Conservation (phyloP, 176 grass and related monocot genomes). For the Urochloa ruziziensis region DNA sequence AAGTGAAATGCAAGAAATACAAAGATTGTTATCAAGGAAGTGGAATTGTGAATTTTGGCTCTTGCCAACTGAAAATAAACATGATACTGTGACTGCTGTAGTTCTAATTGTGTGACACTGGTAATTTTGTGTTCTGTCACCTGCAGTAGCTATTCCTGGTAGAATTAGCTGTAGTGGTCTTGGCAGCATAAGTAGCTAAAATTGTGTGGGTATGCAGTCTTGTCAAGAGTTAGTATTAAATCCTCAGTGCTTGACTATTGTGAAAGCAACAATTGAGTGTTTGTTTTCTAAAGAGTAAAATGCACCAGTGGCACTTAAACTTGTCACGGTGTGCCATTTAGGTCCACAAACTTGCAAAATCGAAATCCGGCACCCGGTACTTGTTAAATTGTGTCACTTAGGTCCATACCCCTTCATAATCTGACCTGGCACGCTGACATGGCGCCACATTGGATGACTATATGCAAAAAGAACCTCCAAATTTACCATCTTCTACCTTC, state of each 20-base stretch:
- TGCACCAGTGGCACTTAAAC: too few relatives aligned
- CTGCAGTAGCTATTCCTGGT: background rate
- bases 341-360: too few relatives aligned
- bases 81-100: background rate
- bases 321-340: too few relatives aligned
- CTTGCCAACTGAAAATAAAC: background rate
- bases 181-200: constrained; percentile 16
- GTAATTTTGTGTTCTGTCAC: background rate
- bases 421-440: too few relatives aligned
- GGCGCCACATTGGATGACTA: too few relatives aligned
- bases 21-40: background rate
- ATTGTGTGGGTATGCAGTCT: background rate
- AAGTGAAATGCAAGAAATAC: background rate
- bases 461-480: too few relatives aligned
- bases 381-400: too few relatives aligned
- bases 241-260: background rate
- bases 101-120: background rate
- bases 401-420: too few relatives aligned
- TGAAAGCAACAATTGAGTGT: background rate
- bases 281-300: constrained; percentile 18
- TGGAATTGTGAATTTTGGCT: background rate
- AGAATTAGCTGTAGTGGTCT: background rate
- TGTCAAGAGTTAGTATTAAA: background rate
- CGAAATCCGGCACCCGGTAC: too few relatives aligned
- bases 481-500: too few relatives aligned